These are phyloP conservation scores for Zygosaccharomyces sapae DNA, from an alignment of 1,139 yeast genomes.

Conservation along the genomic window DNA sequence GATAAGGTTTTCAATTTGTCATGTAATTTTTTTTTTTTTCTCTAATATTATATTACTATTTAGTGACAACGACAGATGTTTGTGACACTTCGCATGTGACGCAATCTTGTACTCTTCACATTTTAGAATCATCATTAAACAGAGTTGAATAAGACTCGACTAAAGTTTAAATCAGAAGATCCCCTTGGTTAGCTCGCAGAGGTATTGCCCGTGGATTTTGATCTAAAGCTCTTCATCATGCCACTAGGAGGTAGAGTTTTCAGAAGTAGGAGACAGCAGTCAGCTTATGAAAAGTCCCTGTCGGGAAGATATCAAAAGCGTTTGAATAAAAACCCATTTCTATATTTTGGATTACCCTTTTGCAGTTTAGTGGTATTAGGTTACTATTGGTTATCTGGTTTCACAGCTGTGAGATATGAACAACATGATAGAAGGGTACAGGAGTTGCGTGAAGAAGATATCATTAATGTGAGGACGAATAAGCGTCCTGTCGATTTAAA, in stretches of 20 bases:
- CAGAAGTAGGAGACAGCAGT: slow-evolving; percentile 66
- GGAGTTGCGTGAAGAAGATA: slow-evolving; percentile 71
- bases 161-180: background rate
- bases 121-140: background rate
- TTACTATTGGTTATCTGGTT: slow-evolving; percentile 70
- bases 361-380: slow-evolving; percentile 76
- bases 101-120: background rate
- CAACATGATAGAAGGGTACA: slow-evolving; percentile 69
- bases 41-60: background rate
- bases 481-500: slow-evolving; percentile 68
- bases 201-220: background rate
- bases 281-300: slow-evolving; percentile 57
- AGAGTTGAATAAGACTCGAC: background rate
- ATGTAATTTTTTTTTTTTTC: too few species aligned
- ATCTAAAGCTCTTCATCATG: slow-evolving; percentile 12
- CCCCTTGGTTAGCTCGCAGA: background rate
- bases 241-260: slow-evolving; percentile 45
- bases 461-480: slow-evolving; percentile 55
- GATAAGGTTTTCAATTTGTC: too few species aligned
- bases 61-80: background rate
- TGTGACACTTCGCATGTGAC: background rate
- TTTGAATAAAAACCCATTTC: slow-evolving; percentile 66
- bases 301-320: slow-evolving; percentile 67
- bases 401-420: slow-evolving; percentile 81
- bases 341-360: slow-evolving; percentile 83